These are phyloP conservation scores for Fusarium musae DNA, from an alignment of 2,329 filamentous ascomycete genomes.

Conservation along the genomic window DNA sequence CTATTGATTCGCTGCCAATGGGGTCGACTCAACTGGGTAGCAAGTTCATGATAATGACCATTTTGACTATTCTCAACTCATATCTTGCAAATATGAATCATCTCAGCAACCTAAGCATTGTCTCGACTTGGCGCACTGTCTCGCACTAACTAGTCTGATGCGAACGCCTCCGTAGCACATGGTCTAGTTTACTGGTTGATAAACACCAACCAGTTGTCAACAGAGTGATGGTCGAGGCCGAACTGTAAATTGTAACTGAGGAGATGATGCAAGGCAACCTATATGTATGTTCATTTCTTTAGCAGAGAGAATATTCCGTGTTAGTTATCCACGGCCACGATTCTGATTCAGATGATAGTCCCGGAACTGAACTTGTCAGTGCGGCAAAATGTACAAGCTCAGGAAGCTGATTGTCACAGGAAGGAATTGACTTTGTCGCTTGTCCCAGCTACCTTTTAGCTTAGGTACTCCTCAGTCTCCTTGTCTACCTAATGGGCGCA, in stretches of 20 bases:
- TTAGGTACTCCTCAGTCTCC: not conserved
- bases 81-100: slow-evolving; percentile 7
- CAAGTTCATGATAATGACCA: not conserved
- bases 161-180: slow-evolving; percentile 40
- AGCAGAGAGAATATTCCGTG: not conserved
- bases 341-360: not conserved
- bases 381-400: not conserved
- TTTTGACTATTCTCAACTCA: not conserved
- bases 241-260: not conserved
- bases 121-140: slow-evolving; percentile 9
- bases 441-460: not conserved
- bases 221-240: not conserved
- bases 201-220: slow-evolving; percentile 3
- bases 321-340: not conserved
- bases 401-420: not conserved
- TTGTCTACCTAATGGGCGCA: not conserved
- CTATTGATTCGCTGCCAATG: not conserved
- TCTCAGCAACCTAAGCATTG: slow-evolving; percentile 11
- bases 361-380: not conserved
- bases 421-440: not conserved
- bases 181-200: slow-evolving; percentile 34
- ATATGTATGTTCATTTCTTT: too few species aligned
- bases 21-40: not conserved
- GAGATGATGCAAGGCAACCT: not conserved
- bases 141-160: slow-evolving; percentile 39